A percentile compares a stretch with the other conserved stretches of the same genome.
Conservation (phyloP, 1,139 yeast genomes). For the Saccharomyces hybrid region DNA sequence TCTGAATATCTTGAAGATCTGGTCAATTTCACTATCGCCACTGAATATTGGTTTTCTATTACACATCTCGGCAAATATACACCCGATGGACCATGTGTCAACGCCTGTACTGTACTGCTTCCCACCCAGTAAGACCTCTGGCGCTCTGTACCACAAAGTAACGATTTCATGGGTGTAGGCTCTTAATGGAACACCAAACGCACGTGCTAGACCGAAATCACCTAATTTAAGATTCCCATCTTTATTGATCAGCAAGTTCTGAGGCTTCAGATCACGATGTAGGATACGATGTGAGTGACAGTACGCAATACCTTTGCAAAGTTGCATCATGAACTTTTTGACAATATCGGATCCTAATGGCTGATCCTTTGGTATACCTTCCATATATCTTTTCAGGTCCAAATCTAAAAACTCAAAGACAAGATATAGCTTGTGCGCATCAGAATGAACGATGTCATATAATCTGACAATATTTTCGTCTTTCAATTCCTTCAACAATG, state of each 20-base stretch:
- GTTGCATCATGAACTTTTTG: constrained; percentile 86
- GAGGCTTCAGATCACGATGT: constrained; percentile 95
- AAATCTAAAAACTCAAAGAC: constrained; percentile 91
- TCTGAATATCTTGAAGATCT: constrained; percentile 89
- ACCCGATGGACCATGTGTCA: constrained; percentile 98
- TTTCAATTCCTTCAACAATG: constrained; percentile 82
- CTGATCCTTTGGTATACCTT: constrained; percentile 82
- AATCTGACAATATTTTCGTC: constrained; percentile 88
- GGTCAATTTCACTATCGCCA: constrained; percentile 97
- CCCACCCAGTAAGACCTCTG: constrained; percentile 91
- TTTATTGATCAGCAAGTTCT: constrained; percentile 83
- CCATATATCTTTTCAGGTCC: constrained; percentile 96
- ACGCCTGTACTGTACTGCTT: constrained; percentile 97
- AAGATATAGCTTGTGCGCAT: constrained; percentile 83
- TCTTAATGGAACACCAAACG: constrained; percentile 92
- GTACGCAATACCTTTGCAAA: constrained; percentile 85
- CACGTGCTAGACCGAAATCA: constrained; percentile 95
- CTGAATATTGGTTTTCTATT: constrained; percentile 92
- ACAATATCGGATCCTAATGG: constrained; percentile 88
- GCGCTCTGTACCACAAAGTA: constrained; percentile 96
- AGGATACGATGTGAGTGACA: constrained; percentile 93
- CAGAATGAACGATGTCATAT: constrained; percentile 94
- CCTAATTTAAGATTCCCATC: constrained; percentile 94
- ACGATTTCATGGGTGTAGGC: constrained; percentile 98
- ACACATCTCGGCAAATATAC: constrained; percentile 98